Percentiles rank a stretch among this genome's conserved stretches.
Evolutionary conservation across 1,139 yeast species (phyloP).

Genomic region (Eremothecium cymbalariae): DNA sequence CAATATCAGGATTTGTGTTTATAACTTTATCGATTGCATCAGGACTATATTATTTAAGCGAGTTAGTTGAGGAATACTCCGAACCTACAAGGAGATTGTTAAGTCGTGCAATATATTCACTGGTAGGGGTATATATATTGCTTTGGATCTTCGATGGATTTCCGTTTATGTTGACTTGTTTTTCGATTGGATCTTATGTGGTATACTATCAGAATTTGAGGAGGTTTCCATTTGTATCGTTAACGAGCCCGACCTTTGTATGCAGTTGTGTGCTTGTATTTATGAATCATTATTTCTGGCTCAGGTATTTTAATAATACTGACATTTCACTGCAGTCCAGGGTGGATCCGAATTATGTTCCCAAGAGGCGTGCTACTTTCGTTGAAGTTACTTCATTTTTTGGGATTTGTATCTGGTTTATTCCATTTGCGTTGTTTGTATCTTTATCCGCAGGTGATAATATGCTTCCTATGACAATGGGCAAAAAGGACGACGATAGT

Average conservation of each 20-base stretch:
- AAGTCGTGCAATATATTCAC: constrained; percentile 50
- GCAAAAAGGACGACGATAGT: constrained; percentile 24
- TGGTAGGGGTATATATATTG: constrained; percentile 46
- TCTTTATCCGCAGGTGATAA: constrained; percentile 90
- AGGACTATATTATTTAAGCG: constrained; percentile 84
- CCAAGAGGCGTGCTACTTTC: constrained; percentile 72
- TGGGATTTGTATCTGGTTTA: constrained; percentile 87
- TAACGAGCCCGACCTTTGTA: constrained; percentile 64
- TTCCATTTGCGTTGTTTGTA: constrained; percentile 88
- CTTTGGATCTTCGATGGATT: constrained; percentile 67
- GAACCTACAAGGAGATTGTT: constrained; percentile 72
- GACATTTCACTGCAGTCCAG: constrained; percentile 44
- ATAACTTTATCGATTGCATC: constrained; percentile 73
- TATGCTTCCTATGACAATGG: constrained; percentile 52
- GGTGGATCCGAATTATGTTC: constrained; percentile 47
- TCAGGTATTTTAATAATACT: constrained; percentile 68
- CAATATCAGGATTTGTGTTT: constrained; percentile 64
- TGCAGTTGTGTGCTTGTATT: constrained; percentile 66
- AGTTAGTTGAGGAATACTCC: constrained; percentile 87
- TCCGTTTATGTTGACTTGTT: constrained; percentile 56
- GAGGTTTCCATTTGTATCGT: constrained; percentile 75
- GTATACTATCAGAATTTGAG: constrained; percentile 69
- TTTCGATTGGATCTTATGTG: constrained; percentile 62
- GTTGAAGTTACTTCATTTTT: constrained; percentile 89
- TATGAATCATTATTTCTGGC: constrained; percentile 84